Conservation (phyloP, 108 stramenopile genomes). For the Nitzschia putrida region DNA sequence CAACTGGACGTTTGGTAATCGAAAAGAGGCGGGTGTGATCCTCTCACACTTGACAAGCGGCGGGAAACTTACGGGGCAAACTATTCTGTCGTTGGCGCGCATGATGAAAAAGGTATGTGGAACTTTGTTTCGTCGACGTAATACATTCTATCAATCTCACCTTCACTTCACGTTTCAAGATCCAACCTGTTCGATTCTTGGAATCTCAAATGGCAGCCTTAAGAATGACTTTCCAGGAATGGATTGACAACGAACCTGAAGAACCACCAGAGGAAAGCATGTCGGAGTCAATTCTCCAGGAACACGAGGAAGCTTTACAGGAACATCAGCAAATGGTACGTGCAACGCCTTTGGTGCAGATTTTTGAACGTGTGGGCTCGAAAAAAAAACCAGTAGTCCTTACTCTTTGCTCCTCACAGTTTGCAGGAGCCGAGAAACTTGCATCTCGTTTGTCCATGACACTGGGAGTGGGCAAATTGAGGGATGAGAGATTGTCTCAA, state of each 20-base stretch:
- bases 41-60: conserved; percentile 63
- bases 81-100: conserved; percentile 46
- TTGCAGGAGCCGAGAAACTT: conserved; percentile 54
- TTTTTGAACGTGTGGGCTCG: too few relatives aligned
- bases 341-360: not conserved
- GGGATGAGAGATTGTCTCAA: conserved; percentile 48
- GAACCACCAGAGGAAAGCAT: conserved; percentile 57
- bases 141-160: not conserved
- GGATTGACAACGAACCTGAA: conserved; percentile 75
- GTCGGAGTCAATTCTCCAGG: conserved; percentile 73
- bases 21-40: conserved; percentile 79
- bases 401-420: conserved; percentile 7
- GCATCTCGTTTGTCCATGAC: conserved; percentile 64
- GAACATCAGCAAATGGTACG: conserved; percentile 51
- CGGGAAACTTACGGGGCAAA: conserved; percentile 46
- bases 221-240: conserved; percentile 67
- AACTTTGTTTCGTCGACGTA: too few relatives aligned
- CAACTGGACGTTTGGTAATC: conserved; percentile 75
- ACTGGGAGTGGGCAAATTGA: conserved; percentile 72
- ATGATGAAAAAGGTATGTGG: conserved; percentile 60
- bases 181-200: conserved; percentile 75
- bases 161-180: conserved; percentile 13
- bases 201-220: conserved; percentile 89
- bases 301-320: conserved; percentile 57
- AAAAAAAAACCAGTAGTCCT: not conserved